Evolutionary conservation across 257 asterid species (phyloP).

Genomic region (Avicennia marina): DNA sequence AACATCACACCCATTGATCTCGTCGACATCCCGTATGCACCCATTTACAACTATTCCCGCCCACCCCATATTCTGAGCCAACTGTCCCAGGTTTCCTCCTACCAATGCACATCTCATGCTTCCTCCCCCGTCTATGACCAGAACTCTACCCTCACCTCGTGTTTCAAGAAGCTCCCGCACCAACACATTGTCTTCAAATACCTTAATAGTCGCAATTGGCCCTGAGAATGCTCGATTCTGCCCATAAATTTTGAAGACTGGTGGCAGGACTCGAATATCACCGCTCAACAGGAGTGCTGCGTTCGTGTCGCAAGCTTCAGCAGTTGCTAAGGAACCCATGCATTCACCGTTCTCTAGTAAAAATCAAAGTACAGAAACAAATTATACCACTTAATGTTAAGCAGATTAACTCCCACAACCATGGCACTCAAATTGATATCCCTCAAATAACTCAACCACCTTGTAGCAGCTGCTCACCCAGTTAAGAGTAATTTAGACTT

Average conservation of each 20-base stretch:
- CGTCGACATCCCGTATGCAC: constrained; percentile 75
- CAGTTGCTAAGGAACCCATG: constrained; percentile 77
- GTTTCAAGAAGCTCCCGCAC: constrained; percentile 73
- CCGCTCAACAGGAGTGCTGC: constrained; percentile 51
- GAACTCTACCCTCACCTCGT: constrained; percentile 66
- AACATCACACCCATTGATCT: constrained; percentile 74
- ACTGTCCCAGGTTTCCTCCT: constrained; percentile 71
- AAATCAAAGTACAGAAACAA: not conserved
- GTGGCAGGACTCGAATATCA: constrained; percentile 67
- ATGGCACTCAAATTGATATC: not conserved
- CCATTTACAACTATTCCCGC: constrained; percentile 71
- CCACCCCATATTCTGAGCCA: constrained; percentile 85
- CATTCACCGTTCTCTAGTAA: constrained; percentile 6
- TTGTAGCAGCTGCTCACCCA: not conserved
- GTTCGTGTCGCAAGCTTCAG: constrained; percentile 79
- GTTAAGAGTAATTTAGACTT: not conserved
- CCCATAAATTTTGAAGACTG: constrained; percentile 72
- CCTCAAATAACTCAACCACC: not conserved
- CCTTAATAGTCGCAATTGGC: constrained; percentile 65
- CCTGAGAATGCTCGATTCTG: constrained; percentile 63
- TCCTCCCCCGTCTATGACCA: constrained; percentile 83
- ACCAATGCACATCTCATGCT: constrained; percentile 80
- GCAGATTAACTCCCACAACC: not conserved
- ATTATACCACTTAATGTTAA: not conserved
- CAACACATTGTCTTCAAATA: constrained; percentile 76